Conservation (phyloP, 345 rosid species). For the Eucalyptus regnans region DNA sequence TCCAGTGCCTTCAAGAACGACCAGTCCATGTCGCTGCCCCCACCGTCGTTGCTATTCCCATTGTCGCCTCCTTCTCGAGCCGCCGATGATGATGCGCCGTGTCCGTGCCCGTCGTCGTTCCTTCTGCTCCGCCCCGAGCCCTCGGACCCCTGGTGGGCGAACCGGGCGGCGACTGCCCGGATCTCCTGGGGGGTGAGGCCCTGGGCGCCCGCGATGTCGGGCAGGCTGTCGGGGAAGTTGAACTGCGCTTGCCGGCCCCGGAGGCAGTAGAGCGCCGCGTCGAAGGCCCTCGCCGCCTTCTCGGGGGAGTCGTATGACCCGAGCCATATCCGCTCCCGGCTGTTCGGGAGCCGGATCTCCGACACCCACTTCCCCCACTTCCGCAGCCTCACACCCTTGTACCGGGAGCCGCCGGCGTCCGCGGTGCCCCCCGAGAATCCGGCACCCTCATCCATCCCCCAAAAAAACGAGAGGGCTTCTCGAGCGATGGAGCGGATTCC, state of each 20-base stretch:
- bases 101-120: neutral
- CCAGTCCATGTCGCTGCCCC: conserved; percentile 20
- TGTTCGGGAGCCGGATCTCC: conserved; percentile 82
- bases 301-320: conserved; percentile 66
- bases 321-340: conserved; percentile 86
- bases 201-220: conserved; percentile 25
- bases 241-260: conserved; percentile 41
- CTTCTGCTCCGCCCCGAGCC: neutral
- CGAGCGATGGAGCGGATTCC: neutral
- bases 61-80: neutral
- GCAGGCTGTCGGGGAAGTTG: conserved; percentile 55
- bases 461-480: neutral
- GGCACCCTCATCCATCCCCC: neutral
- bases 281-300: conserved; percentile 95
- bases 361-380: conserved; percentile 98
- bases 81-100: neutral
- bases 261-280: conserved; percentile 60
- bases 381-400: conserved; percentile 80
- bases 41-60: neutral
- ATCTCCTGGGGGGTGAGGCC: conserved; percentile 40
- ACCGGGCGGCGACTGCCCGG: conserved; percentile 44
- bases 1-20: conserved; percentile 22
- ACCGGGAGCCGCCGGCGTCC: conserved; percentile 8
- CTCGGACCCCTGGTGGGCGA: conserved; percentile 18
- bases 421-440: neutral